A percentile compares a stretch with the other conserved stretches of the same genome.
Evolutionary conservation across 805 yeast genomes (phyloP).

Genomic region (Candida dendrica): DNA sequence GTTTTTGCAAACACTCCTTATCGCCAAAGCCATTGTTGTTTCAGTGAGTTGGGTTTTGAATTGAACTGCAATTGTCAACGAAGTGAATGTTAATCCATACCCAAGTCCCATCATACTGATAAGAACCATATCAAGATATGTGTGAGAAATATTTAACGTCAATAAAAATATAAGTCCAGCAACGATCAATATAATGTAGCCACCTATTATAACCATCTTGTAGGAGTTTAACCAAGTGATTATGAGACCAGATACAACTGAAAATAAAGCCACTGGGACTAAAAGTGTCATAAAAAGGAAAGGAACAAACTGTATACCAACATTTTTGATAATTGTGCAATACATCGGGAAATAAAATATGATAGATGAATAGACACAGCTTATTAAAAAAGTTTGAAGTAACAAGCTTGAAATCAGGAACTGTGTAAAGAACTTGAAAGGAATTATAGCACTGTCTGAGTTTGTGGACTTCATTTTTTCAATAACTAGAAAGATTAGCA

Average conservation of each 20-base stretch:
- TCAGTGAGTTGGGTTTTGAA: slow-evolving; percentile 44
- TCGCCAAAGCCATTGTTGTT: slow-evolving; percentile 49
- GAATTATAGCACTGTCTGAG: slow-evolving; percentile 42
- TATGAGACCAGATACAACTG: slow-evolving; percentile 39
- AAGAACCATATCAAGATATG: slow-evolving; percentile 26
- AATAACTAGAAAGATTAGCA: slow-evolving; percentile 32
- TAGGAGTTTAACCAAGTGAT: slow-evolving; percentile 38
- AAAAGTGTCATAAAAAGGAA: slow-evolving; percentile 32
- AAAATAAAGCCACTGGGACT: slow-evolving; percentile 32
- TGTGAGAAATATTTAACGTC: slow-evolving; percentile 23
- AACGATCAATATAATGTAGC: slow-evolving; percentile 34
- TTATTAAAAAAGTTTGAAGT: slow-evolving; percentile 36
- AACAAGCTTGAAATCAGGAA: slow-evolving; percentile 27
- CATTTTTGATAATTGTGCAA: slow-evolving; percentile 29
- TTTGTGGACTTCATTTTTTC: slow-evolving; percentile 35
- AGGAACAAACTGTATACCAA: slow-evolving; percentile 20
- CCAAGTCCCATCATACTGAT: slow-evolving; percentile 34
- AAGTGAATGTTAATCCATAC: slow-evolving; percentile 25
- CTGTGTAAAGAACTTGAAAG: slow-evolving; percentile 33
- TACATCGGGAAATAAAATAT: slow-evolving; percentile 40
- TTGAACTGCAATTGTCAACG: slow-evolving; percentile 39
- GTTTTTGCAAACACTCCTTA: slow-evolving; percentile 48
- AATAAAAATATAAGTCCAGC: slow-evolving; percentile 31
- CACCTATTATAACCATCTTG: slow-evolving; percentile 31
- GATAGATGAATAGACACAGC: slow-evolving; percentile 38